A percentile compares a stretch with the other conserved stretches of the same genome.
Conservation (phyloP, 805 yeast genomes). For the Blastobotrys peoriensis region DNA sequence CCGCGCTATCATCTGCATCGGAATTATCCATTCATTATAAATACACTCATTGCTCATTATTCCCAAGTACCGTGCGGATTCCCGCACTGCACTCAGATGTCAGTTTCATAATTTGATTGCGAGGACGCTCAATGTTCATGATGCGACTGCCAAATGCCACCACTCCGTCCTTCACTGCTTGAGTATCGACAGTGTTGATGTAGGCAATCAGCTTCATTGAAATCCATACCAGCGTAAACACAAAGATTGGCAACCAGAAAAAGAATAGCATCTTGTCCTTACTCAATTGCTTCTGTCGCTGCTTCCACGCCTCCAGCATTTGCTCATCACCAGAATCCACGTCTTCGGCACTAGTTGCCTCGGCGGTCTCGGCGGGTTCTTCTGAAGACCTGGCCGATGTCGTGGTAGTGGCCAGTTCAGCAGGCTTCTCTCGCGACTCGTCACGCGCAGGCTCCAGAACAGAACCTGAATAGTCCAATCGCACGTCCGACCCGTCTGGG, state of each 20-base stretch:
- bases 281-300: constrained; percentile 39
- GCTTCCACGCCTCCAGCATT: constrained; percentile 30
- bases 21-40: too few species aligned
- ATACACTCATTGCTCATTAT: constrained; percentile 2
- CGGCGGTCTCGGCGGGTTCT: not conserved
- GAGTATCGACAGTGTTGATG: constrained; percentile 12
- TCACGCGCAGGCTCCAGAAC: constrained; percentile 13
- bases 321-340: constrained; percentile 18
- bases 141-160: constrained; percentile 7
- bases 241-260: constrained; percentile 82
- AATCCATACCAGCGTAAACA: constrained; percentile 33
- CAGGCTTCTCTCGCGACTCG: constrained; percentile 1
- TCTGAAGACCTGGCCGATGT: not conserved
- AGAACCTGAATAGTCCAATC: constrained; percentile 17
- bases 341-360: constrained; percentile 9
- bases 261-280: constrained; percentile 82
- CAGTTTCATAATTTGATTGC: constrained; percentile 1
- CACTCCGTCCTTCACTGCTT: constrained; percentile 8
- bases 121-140: not conserved
- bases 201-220: constrained; percentile 16
- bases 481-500: constrained; percentile 18
- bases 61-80: not conserved
- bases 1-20: too few species aligned
- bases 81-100: not conserved
- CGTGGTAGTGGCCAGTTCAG: not conserved